Evolutionary conservation across 805 yeast genomes (phyloP), one percentile per base, ranked within the genome.

Genomic region (Sugiyamaella lignohabitans): DNA sequence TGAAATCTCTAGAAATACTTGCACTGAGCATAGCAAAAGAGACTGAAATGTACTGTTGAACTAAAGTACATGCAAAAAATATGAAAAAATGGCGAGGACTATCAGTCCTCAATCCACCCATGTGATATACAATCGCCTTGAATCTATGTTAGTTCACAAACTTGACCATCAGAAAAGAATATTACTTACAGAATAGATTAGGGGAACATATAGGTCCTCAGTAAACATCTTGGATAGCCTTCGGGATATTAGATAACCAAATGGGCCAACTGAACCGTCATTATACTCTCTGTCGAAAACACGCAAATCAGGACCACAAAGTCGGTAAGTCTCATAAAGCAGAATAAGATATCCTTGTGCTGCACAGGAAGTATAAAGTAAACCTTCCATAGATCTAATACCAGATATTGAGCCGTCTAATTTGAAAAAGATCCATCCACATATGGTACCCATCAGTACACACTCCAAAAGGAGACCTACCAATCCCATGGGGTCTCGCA

Each of bases 341-440:
- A 77, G 56, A 39, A 78, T 71, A 21, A 81, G 57, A 55, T 79
- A 81, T 14, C 78, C 74, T 59, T 78, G 79, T 5, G 78, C 60
- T 14, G 80, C 76, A 38, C 69, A 67, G 3, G 78, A 66, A 8
- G 75, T 72, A 57, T 81, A 80, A 4, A 79, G 53, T 1, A 79
- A 66, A 8, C 79, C 76, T 22, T 76, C 63, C 4, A 60, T 62
- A 1, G 94, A 73, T 51, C 94, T 65, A 18, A 84, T 72, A 4
- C 95, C 95, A 1, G 80, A 72, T 30, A 80, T 53, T 10, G 76
- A 69, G 2, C 73, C 71, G 17, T 73, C 76, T 4, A 56, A 43
- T 53, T 75, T 75, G 59, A 65, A 82, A 57, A 81, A 87, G 37
- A 87, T 73, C 88, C 93, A 84, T 0, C 95, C 95, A 37, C 75